These are phyloP conservation scores for Acanthamoeba healyi DNA, from an alignment of 208 protist genomes.

Conservation along the genomic window DNA sequence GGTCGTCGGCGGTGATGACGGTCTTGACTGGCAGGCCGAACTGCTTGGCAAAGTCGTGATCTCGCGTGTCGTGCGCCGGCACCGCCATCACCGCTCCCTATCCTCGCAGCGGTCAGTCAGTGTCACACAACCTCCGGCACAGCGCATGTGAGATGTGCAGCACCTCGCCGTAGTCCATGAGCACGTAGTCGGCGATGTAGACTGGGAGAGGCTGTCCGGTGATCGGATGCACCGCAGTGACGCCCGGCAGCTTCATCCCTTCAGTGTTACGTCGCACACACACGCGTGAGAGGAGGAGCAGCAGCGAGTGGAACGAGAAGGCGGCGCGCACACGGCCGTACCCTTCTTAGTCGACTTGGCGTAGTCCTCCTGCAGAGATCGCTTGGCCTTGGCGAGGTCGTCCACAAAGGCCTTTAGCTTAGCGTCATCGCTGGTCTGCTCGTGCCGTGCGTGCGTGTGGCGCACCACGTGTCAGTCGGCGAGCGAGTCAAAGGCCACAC, in stretches of 20 bases:
- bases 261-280: neutral
- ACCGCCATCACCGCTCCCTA: constrained; percentile 84
- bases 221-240: constrained; percentile 80
- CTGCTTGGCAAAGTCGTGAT: constrained; percentile 88
- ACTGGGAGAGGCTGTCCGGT: constrained; percentile 84
- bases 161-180: constrained; percentile 89
- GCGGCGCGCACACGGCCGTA: neutral
- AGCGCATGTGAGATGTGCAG: neutral
- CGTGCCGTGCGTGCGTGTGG: neutral
- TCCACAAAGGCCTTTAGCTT: constrained; percentile 26
- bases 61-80: constrained; percentile 90
- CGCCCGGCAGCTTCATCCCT: constrained; percentile 75
- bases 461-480: too few relatives aligned
- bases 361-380: neutral
- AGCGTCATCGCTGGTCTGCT: neutral
- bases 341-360: constrained; percentile 25
- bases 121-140: neutral
- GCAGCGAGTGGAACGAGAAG: too few relatives aligned
- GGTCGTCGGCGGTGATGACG: constrained; percentile 60
- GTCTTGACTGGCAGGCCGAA: constrained; percentile 82
- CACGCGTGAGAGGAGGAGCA: neutral
- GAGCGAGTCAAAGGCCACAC: too few relatives aligned
- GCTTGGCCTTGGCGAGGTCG: constrained; percentile 9
- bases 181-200: constrained; percentile 88
- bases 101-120: too few relatives aligned